Evolutionary conservation across 2,329 filamentous ascomycete genomes (phyloP), one percentile per base, ranked within the genome.

Genomic region (Paracorniculantispora psalliotae): DNA sequence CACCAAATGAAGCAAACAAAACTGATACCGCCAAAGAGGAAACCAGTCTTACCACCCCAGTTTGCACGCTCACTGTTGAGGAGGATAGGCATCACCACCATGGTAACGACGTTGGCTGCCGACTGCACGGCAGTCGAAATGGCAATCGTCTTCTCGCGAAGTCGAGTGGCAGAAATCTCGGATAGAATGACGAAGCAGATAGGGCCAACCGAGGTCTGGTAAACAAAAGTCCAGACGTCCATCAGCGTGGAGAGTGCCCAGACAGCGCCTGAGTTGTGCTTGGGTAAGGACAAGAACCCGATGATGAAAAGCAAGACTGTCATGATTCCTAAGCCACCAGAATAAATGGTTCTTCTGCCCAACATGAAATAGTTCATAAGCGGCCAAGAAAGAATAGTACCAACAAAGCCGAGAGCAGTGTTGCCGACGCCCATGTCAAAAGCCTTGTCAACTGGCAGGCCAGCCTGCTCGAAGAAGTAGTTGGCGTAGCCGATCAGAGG

Each of bases 401-500:
- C 73, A 23, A 73, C 37, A 50, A 79, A 77, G 6, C 73, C 77
- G 35, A 78, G 68, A 4, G 68, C 71, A 4, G 72, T 76, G 43
- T 74, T 75, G 2, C 70, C 72, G 23, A 79, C 35, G 3, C 66
- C 66, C 66, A 67, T 67, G 21, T 52, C 58, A 25, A 67, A 67
- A 1, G 66, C 60, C 19, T 67, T 62, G 3, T 59, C 58, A 17
- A 65, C 61, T 1, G 63, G 57, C 17, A 63, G 33, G 1, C 71
- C 71, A 13, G 70, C 70, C 49, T 71, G 71, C 49, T 70, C 67
- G 43, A 73, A 73, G 50, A 73, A 73, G 59, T 71, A 73, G 39
- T 65, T 87, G 1, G 82, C 84, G 63, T 86, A 89, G 59, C 82
- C 82, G 50, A 85, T 83, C 62, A 88, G 81, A 15, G 85, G 83